A percentile compares a stretch with the other conserved stretches of the same genome.
phyloP scores from a whole-genome alignment of 1,284 basidiomycete species.

The Earliella scabrosa region DNA sequence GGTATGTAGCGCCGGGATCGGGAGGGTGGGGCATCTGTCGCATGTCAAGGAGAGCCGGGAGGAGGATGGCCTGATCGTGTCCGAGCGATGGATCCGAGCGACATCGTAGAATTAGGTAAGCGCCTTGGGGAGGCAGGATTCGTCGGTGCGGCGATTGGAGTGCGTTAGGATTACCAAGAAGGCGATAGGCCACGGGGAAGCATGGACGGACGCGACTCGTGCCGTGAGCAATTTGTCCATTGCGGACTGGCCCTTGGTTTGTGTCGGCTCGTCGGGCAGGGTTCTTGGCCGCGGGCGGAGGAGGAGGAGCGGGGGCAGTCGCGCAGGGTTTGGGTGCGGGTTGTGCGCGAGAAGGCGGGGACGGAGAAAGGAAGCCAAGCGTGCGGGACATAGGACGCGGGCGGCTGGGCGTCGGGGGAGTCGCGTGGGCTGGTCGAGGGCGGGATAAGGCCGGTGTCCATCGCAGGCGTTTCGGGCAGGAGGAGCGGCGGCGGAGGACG shows the following conservation, averaged over 20 bases:
- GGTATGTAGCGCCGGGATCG: background rate
- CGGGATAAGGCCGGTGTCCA: slow-evolving; percentile 2
- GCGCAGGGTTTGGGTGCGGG: background rate
- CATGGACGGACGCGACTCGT: background rate
- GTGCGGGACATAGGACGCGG: background rate
- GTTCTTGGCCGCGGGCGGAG: too few relatives aligned
- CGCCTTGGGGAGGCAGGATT: slow-evolving; percentile 17
- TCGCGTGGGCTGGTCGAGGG: background rate
- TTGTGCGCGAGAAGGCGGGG: background rate
- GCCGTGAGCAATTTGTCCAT: slow-evolving; percentile 14
- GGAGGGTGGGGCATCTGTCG: slow-evolving; percentile 2
- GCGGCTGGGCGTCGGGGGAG: background rate
- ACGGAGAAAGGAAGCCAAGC: background rate
- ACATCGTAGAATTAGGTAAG: slow-evolving; percentile 36
- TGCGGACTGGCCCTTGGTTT: too few relatives aligned
- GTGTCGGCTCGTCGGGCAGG: too few relatives aligned
- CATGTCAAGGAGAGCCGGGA: too few relatives aligned
- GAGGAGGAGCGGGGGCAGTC: background rate
- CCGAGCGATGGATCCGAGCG: slow-evolving; percentile 31
- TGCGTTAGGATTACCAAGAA: slow-evolving; percentile 16
- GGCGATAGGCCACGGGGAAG: slow-evolving; percentile 13
- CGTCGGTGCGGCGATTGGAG: slow-evolving; percentile 20
- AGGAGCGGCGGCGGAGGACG: background rate
- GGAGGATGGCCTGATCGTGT: slow-evolving; percentile 24
- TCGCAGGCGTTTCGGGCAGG: background rate